Conservation (phyloP, 345 rosid species). For the Xanthoceras sorbifolium region DNA sequence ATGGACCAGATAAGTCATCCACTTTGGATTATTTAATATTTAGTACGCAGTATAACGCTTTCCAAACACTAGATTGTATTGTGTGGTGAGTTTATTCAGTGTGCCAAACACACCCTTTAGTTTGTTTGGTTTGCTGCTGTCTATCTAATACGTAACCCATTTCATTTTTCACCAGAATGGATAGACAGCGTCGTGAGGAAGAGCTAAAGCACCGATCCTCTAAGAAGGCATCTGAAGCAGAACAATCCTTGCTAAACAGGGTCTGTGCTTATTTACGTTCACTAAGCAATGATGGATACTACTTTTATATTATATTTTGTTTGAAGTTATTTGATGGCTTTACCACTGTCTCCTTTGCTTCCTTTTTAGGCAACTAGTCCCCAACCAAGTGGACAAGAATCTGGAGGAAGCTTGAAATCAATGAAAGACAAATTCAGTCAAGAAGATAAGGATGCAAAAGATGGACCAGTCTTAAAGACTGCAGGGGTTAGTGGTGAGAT, state of each 20-base stretch:
- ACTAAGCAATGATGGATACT: constrained; percentile 11
- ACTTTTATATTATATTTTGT: neutral
- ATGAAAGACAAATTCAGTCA: constrained; percentile 73
- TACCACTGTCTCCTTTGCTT: constrained; percentile 11
- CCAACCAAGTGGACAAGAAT: constrained; percentile 61
- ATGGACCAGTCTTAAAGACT: constrained; percentile 79
- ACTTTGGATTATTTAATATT: neutral
- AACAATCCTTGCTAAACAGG: constrained; percentile 80
- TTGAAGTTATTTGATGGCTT: neutral
- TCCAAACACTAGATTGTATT: neutral
- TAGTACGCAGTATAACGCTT: neutral
- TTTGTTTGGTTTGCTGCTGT: neutral
- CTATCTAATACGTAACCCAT: neutral
- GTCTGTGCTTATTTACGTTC: constrained; percentile 38
- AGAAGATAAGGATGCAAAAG: constrained; percentile 75
- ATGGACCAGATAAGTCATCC: neutral
- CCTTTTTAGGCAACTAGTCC: constrained; percentile 82
- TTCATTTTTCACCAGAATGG: constrained; percentile 64
- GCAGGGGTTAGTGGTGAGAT: constrained; percentile 95
- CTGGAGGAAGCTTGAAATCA: constrained; percentile 86
- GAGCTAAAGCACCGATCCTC: constrained; percentile 85
- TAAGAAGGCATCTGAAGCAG: constrained; percentile 79
- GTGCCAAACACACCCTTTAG: neutral
- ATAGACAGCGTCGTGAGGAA: constrained; percentile 96
- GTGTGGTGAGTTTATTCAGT: neutral